Evolutionary conservation across 352 stramenopile genomes (phyloP).

Genomic region (Phytophthora chlamydospora): DNA sequence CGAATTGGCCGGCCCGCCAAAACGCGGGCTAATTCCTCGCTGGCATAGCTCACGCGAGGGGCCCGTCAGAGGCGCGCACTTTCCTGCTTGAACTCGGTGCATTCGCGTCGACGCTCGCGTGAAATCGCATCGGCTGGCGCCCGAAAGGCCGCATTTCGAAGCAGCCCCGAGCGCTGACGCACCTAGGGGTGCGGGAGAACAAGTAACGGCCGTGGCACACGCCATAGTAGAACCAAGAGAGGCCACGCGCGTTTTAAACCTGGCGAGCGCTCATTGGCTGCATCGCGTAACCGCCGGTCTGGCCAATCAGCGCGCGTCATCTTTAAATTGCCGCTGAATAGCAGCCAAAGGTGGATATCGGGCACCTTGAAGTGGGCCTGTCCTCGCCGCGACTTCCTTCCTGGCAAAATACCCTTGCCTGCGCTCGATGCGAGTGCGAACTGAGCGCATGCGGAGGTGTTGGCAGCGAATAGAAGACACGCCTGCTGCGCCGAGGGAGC

Average conservation of each 20-base stretch:
- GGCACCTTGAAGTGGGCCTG: conserved; percentile 24
- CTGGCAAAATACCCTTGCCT: background rate
- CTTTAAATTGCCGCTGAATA: conserved; percentile 35
- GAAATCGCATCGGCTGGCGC: conserved; percentile 16
- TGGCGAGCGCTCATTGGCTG: conserved; percentile 28
- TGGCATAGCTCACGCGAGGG: conserved; percentile 4
- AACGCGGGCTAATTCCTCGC: conserved; percentile 6
- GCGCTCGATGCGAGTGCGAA: background rate
- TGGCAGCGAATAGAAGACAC: background rate
- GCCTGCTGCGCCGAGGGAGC: background rate
- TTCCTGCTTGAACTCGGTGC: background rate
- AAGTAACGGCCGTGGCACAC: conserved; percentile 18
- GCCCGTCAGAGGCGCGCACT: conserved; percentile 2
- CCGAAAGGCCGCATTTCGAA: conserved; percentile 24
- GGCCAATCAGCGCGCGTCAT: conserved; percentile 25
- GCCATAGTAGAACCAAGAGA: conserved; percentile 15
- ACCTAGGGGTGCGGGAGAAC: conserved; percentile 19
- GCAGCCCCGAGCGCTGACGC: conserved; percentile 23
- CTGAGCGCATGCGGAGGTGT: background rate
- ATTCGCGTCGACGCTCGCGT: conserved; percentile 9
- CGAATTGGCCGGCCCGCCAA: conserved; percentile 10
- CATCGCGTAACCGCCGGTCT: conserved; percentile 13
- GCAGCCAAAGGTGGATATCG: conserved; percentile 12
- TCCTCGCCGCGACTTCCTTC: background rate
- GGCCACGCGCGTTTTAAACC: conserved; percentile 28